Conservation (phyloP, 441 rosid genomes). For the Croton laevigatus region DNA sequence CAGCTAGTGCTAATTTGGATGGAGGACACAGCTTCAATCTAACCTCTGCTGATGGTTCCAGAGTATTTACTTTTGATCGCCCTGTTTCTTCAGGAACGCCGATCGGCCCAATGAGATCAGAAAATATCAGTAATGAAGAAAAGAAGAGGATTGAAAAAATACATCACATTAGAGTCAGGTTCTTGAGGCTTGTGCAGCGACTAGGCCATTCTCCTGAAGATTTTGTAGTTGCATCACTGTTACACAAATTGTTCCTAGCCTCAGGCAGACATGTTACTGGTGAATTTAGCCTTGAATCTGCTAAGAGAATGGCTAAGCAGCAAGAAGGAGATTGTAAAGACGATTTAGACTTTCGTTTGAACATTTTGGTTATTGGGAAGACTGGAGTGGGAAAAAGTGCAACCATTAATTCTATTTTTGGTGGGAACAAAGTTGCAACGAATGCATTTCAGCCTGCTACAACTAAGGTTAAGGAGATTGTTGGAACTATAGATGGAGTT, state of each 20-base stretch:
- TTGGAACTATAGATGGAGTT: slow-evolving; percentile 55
- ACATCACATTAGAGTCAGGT: slow-evolving; percentile 51
- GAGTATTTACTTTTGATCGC: slow-evolving; percentile 33
- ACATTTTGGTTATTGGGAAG: slow-evolving; percentile 76
- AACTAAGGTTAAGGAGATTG: slow-evolving; percentile 44
- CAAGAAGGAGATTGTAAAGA: slow-evolving; percentile 46
- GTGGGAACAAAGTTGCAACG: slow-evolving; percentile 44
- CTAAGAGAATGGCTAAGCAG: slow-evolving; percentile 38
- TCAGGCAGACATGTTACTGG: slow-evolving; percentile 33
- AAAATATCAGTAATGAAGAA: slow-evolving; percentile 49
- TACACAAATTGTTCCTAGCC: slow-evolving; percentile 36
- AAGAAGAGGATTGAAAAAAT: slow-evolving; percentile 53
- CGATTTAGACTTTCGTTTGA: slow-evolving; percentile 51
- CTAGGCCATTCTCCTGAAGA: slow-evolving; percentile 47
- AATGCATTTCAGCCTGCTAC: slow-evolving; percentile 68
- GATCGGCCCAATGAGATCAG: slow-evolving; percentile 26
- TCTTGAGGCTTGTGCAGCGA: slow-evolving; percentile 57
- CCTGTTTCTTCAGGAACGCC: slow-evolving; percentile 34
- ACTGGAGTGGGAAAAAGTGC: slow-evolving; percentile 95
- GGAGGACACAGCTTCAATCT: slow-evolving; percentile 23
- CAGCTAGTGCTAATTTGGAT: slow-evolving; percentile 36
- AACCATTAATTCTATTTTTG: slow-evolving; percentile 72
- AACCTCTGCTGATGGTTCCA: slow-evolving; percentile 36
- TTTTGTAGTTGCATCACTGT: slow-evolving; percentile 45
- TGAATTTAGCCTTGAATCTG: slow-evolving; percentile 40